Conservation (phyloP, 371 early-diverging fungal genomes). For the Mortierella sp. region DNA sequence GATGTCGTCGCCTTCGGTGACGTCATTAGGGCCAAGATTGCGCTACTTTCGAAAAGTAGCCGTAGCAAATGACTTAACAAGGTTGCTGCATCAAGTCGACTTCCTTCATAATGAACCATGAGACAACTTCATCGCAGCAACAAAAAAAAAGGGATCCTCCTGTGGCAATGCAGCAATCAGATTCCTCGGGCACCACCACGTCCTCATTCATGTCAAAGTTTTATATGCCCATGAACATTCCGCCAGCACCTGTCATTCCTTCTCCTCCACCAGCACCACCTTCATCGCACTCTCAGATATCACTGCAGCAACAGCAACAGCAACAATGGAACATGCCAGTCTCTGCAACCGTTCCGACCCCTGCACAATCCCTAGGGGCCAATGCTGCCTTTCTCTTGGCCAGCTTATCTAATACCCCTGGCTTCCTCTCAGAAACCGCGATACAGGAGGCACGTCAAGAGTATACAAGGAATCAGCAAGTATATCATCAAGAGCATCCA, state of each 20-base stretch:
- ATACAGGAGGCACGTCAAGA: conserved; percentile 41
- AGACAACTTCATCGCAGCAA: no score
- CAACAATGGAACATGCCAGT: not conserved
- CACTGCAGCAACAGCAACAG: not conserved
- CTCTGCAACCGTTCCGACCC: not conserved
- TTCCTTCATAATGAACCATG: no score
- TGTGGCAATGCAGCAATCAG: not conserved
- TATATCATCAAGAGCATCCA: conserved; percentile 2
- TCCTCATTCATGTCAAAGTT: conserved; percentile 49
- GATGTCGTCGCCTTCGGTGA: not conserved
- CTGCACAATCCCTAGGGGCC: conserved; percentile 17
- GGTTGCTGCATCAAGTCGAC: no score
- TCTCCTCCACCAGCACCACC: not conserved
- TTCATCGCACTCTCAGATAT: not conserved
- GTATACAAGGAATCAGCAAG: conserved; percentile 21
- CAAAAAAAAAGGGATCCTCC: no score
- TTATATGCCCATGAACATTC: conserved; percentile 49
- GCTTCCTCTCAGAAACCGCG: conserved; percentile 37
- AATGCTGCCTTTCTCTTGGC: conserved; percentile 34
- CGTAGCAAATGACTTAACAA: no score
- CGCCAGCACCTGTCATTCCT: not conserved
- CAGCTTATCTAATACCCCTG: conserved; percentile 33
- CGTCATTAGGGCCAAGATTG: no score
- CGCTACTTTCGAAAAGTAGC: no score
- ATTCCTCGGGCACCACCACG: conserved; percentile 11